A percentile compares a stretch with the other conserved stretches of the same genome.
phyloP scores from a whole-genome alignment of 371 early-diverging fungal species.

The Mortierella sp. region DNA sequence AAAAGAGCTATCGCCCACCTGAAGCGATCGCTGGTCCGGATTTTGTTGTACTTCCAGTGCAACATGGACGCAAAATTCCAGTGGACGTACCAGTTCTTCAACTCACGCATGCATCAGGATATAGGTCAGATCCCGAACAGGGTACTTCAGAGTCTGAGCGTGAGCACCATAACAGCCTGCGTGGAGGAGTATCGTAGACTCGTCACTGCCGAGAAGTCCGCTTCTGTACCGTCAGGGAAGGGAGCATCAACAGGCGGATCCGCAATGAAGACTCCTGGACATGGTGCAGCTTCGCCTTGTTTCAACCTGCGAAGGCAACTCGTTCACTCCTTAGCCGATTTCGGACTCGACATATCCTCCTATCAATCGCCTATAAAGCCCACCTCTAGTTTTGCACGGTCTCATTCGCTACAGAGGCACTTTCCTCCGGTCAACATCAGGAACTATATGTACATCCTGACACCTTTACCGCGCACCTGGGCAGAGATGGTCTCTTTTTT shows the following conservation, averaged over 20 bases:
- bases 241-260: not conserved
- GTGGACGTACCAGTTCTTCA: slow-evolving; percentile 46
- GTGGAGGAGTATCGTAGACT: slow-evolving; percentile 33
- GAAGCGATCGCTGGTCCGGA: slow-evolving; percentile 27
- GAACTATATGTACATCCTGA: slow-evolving; percentile 42
- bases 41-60: slow-evolving; percentile 42
- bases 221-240: not conserved
- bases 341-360: slow-evolving; percentile 40
- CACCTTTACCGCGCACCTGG: slow-evolving; percentile 39
- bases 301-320: slow-evolving; percentile 35
- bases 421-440: slow-evolving; percentile 39
- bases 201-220: slow-evolving; percentile 4
- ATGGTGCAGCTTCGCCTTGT: slow-evolving; percentile 23
- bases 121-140: slow-evolving; percentile 34
- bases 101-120: slow-evolving; percentile 35
- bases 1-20: slow-evolving; percentile 16
- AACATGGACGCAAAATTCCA: slow-evolving; percentile 45
- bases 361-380: slow-evolving; percentile 51
- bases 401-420: slow-evolving; percentile 42
- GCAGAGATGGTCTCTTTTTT: slow-evolving; percentile 25
- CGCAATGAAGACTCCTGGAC: not conserved
- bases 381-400: slow-evolving; percentile 12
- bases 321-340: slow-evolving; percentile 46
- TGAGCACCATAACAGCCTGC: slow-evolving; percentile 19
- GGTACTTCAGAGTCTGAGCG: slow-evolving; percentile 18